phyloP scores from a whole-genome alignment of 495 filamentous ascomycete species.

The Trichoderma reesei region DNA sequence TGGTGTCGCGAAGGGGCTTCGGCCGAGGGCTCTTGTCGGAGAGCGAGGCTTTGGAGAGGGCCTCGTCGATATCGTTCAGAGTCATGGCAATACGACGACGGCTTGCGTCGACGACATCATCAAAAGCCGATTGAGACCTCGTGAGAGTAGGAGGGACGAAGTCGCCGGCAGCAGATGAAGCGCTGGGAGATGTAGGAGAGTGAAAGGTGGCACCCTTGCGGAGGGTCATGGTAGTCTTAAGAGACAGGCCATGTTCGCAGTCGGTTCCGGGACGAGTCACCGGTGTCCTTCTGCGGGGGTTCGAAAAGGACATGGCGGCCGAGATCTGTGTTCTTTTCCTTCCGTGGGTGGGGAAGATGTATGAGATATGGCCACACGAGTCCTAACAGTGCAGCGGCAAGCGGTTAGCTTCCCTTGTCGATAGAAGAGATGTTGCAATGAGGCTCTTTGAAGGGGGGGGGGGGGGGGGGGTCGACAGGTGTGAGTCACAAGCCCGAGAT shows the following conservation, averaged over 20 bases:
- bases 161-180: slow-evolving; percentile 29
- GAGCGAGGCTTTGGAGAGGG: slow-evolving; percentile 24
- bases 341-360: slow-evolving; percentile 23
- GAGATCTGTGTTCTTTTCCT: slow-evolving; percentile 11
- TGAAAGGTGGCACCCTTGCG: slow-evolving; percentile 59
- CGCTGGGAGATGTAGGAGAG: slow-evolving; percentile 36
- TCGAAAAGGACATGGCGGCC: slow-evolving; percentile 39
- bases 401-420: slow-evolving; percentile 7
- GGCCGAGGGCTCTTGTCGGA: slow-evolving; percentile 18
- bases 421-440: not conserved
- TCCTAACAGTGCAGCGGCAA: not conserved
- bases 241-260: slow-evolving; percentile 27
- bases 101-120: slow-evolving; percentile 50
- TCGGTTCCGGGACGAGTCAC: slow-evolving; percentile 36
- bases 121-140: slow-evolving; percentile 52
- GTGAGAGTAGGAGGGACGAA: slow-evolving; percentile 44
- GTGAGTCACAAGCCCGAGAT: slow-evolving; percentile 11
- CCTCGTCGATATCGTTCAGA: slow-evolving; percentile 39
- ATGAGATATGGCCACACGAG: slow-evolving; percentile 13
- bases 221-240: slow-evolving; percentile 45
- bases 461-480: slow-evolving; percentile 5
- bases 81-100: slow-evolving; percentile 44
- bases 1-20: slow-evolving; percentile 34
- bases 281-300: slow-evolving; percentile 38
- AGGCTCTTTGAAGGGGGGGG: too few relatives aligned